Evolutionary conservation across 495 filamentous ascomycete genomes (phyloP), one percentile per base, ranked within the genome.

Genomic region (Talaromyces stipitatus): DNA sequence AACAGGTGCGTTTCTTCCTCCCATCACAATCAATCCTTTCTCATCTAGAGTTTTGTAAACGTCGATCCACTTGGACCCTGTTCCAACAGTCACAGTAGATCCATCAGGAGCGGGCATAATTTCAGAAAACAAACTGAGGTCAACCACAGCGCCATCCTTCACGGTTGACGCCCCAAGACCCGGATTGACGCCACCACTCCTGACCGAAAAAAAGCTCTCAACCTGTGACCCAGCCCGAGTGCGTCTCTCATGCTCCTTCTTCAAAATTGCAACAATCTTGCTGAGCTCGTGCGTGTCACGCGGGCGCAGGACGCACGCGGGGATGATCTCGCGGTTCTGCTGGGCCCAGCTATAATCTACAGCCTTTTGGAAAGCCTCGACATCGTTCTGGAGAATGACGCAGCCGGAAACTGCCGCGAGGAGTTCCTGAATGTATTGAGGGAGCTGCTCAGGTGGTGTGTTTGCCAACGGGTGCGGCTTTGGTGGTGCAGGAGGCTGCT

Each of bases 1-100:
- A 46, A 83, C 74, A 7, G 69, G 66, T 1, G 70, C 62, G 43
- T 69, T 72, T 4, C 82, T 71, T 16, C 80, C 80, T 11, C 81
- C 83, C 1, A 82, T 68, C 14, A 73, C 70, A 7, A 75, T 60
- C 7, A 75, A 51, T 11, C 73, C 71, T 22, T 74, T 43, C 7
- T 68, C 56, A 30, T 73, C 73, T 2, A 86, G 68, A 18, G 58
- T 56, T 1, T 56, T 60, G 55, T 81, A 84, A 1, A 84, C 75
- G 50, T 81, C 57, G 27, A 70, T 69, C 73, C 78, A 80, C n/a
- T 68, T 61, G 55, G 72, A 70, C 5, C 80, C 80, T 14, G 79
- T 66, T 4, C 77, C 79, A 41, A 82, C 63, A 18, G 64, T 61
- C 0, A 78, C 69, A 2, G 76, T 71, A 16, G 69, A 61, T 5